phyloP scores from a whole-genome alignment of 768 basidiomycete species.

The Pluteus cervinus region DNA sequence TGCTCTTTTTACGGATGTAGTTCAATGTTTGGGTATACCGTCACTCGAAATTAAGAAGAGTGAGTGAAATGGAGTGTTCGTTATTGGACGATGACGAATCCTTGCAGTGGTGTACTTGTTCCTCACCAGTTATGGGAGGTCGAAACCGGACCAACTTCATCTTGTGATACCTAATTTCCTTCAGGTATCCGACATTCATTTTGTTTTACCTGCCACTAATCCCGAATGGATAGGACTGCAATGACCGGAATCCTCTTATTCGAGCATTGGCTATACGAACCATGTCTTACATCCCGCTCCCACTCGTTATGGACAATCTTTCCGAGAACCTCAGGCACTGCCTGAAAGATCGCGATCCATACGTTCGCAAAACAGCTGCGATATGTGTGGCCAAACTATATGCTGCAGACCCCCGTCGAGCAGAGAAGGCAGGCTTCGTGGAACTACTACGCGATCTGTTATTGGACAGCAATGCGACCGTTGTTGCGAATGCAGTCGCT shows the following conservation, averaged over 20 bases:
- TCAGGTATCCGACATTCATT: conserved; percentile 46
- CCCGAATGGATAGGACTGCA: conserved; percentile 69
- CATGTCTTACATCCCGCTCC: conserved; percentile 98
- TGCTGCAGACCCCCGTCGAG: conserved; percentile 76
- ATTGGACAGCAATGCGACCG: conserved; percentile 91
- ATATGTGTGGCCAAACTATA: conserved; percentile 97
- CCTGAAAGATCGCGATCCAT: conserved; percentile 91
- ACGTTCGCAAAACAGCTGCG: conserved; percentile 97
- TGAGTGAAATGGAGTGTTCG: conserved; percentile 29
- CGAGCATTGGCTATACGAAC: conserved; percentile 96
- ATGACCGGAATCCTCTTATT: conserved; percentile 93
- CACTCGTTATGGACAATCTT: conserved; percentile 78
- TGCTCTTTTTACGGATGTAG: conserved; percentile 89
- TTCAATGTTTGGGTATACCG: conserved; percentile 92
- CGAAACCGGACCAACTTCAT: conserved; percentile 90
- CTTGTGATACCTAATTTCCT: conserved; percentile 88
- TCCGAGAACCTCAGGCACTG: conserved; percentile 89
- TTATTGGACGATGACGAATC: conserved; percentile 3
- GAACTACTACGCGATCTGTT: conserved; percentile 87
- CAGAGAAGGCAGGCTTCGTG: conserved; percentile 88
- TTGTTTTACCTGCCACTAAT: conserved; percentile 3
- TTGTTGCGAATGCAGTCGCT: conserved; percentile 95
- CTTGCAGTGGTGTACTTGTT: conserved; percentile 92
- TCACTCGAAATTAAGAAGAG: conserved; percentile 99
- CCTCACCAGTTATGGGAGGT: conserved; percentile 92